A percentile compares a stretch with the other conserved stretches of the same genome.
These are phyloP conservation scores for Amanita muscaria DNA, from an alignment of 768 basidiomycete genomes.

Conservation along the genomic window DNA sequence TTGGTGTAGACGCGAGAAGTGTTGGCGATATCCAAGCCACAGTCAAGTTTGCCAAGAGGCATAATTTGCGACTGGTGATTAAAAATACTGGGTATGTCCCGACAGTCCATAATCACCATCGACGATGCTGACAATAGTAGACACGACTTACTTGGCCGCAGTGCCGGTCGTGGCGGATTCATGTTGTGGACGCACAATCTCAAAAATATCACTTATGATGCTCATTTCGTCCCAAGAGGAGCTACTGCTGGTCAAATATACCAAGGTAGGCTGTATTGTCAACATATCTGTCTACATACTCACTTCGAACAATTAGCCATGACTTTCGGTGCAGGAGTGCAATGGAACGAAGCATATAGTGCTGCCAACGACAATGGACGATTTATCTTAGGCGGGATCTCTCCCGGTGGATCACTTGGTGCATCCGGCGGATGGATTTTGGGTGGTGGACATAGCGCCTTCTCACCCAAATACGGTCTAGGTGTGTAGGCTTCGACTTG, in stretches of 20 bases:
- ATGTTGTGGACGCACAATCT: conserved; percentile 34
- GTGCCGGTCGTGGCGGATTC: conserved; percentile 27
- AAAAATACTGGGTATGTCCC: too few species aligned
- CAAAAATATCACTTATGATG: conserved; percentile 27
- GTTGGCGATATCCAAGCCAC: conserved; percentile 31
- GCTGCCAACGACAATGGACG: conserved; percentile 22
- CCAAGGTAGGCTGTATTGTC: conserved; percentile 7
- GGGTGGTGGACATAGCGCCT: conserved; percentile 32
- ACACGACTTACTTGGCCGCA: conserved; percentile 32
- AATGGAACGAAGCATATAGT: conserved; percentile 29
- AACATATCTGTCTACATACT: background rate
- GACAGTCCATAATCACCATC: too few species aligned
- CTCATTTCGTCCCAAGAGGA: conserved; percentile 21
- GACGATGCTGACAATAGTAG: background rate
- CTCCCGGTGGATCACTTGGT: conserved; percentile 28
- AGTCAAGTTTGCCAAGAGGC: conserved; percentile 26
- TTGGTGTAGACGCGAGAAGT: conserved; percentile 32
- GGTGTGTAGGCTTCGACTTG: conserved; percentile 15
- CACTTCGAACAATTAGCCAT: conserved; percentile 15
- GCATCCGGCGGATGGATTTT: conserved; percentile 34
- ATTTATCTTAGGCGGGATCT: conserved; percentile 30
- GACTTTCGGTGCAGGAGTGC: conserved; percentile 26
- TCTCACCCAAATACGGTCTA: conserved; percentile 28
- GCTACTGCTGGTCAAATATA: conserved; percentile 11
- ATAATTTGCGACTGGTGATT: conserved; percentile 30